A percentile compares a stretch with the other conserved stretches of the same genome.
Evolutionary conservation across 192 early-diverging fungal genomes (phyloP).

Genomic region (Coemansia sp.): DNA sequence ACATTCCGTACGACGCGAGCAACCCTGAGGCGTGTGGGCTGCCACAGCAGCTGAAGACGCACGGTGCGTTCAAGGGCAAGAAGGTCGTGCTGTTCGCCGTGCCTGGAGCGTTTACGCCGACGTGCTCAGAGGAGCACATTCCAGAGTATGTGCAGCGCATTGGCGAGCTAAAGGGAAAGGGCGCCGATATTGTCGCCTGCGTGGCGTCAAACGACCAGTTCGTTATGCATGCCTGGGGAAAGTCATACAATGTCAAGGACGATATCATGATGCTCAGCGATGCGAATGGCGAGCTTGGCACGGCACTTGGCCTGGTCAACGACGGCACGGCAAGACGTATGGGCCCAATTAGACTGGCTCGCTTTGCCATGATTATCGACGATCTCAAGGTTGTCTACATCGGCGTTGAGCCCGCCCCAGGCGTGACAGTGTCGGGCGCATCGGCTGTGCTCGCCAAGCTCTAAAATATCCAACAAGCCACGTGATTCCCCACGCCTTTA

Average conservation of each 20-base stretch:
- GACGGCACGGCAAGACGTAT: conserved; percentile 63
- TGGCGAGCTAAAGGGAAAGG: conserved; percentile 64
- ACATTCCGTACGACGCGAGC: conserved; percentile 53
- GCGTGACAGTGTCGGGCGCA: conserved; percentile 61
- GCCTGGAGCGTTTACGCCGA: conserved; percentile 67
- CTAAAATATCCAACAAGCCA: conserved; percentile 10
- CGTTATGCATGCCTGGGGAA: conserved; percentile 61
- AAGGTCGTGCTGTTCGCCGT: conserved; percentile 64
- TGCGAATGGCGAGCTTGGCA: conserved; percentile 67
- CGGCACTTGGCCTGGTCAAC: conserved; percentile 64
- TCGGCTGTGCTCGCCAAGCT: conserved; percentile 61
- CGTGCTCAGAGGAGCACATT: conserved; percentile 66
- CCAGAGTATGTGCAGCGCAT: conserved; percentile 62
- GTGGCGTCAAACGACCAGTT: conserved; percentile 63
- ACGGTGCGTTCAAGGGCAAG: conserved; percentile 54
- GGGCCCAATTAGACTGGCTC: conserved; percentile 65
- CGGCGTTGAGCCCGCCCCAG: conserved; percentile 65
- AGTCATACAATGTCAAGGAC: conserved; percentile 49
- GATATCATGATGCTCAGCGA: conserved; percentile 69
- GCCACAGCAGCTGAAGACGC: conserved; percentile 47
- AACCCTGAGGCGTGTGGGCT: conserved; percentile 56
- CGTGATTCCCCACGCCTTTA: conserved; percentile 3
- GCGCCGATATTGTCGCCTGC: conserved; percentile 69
- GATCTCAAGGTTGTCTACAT: conserved; percentile 71
- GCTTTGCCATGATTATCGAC: conserved; percentile 73